Conservation (phyloP, 163 green algal genomes). For the Volvox carteri region DNA sequence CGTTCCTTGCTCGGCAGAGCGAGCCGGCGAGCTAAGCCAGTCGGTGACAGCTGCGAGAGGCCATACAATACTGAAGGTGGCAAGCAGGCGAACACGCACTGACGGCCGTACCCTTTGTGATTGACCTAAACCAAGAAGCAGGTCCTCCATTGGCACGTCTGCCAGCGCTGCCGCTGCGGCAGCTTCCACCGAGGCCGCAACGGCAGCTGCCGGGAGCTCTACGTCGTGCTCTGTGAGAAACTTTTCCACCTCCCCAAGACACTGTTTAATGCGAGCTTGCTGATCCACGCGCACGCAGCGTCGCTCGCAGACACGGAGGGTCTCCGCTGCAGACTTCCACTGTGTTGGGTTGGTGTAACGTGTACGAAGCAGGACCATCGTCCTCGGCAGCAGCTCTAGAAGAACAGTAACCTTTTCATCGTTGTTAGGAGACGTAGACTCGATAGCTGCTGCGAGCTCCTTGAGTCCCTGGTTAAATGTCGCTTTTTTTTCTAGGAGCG, state of each 20-base stretch:
- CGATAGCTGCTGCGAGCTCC: neutral
- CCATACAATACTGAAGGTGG: too few relatives aligned
- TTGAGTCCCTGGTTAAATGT: conserved; percentile 30
- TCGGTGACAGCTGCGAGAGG: too few relatives aligned
- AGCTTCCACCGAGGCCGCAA: neutral
- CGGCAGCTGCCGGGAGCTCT: neutral
- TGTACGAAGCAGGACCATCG: conserved; percentile 8
- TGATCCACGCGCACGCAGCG: neutral
- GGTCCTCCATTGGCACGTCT: conserved; percentile 31
- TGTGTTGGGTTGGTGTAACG: conserved; percentile 31
- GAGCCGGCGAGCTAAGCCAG: too few relatives aligned
- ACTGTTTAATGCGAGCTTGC: neutral
- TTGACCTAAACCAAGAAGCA: conserved; percentile 8
- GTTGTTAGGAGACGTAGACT: conserved; percentile 19
- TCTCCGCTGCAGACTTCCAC: neutral
- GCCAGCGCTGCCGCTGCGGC: conserved; percentile 29
- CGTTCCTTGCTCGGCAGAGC: too few relatives aligned
- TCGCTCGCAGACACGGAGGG: neutral
- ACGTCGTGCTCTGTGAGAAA: conserved; percentile 39
- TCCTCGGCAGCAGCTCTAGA: neutral
- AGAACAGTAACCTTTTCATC: neutral
- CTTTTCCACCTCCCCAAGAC: neutral
- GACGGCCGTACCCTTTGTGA: neutral
- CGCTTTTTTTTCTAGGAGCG: conserved; percentile 24
- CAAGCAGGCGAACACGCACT: conserved; percentile 1